Percentiles rank a stretch among this genome's conserved stretches.
Evolutionary conservation across 306 rosid species (phyloP).

Genomic region (Citrullus mucosospermus): DNA sequence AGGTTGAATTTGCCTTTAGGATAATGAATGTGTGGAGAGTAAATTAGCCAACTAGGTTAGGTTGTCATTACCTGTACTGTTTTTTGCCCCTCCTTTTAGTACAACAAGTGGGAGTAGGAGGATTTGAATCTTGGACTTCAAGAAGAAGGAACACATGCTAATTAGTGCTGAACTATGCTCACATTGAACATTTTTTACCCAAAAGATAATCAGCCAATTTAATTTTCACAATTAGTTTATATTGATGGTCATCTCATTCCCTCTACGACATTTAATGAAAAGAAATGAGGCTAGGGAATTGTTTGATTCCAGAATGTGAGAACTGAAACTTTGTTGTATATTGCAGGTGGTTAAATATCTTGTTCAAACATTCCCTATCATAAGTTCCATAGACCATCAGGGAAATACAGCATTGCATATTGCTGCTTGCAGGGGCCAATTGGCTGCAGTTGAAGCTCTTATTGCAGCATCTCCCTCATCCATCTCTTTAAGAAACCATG

Average conservation of each 20-base stretch:
- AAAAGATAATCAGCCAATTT: neutral
- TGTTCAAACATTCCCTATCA: conserved; percentile 40
- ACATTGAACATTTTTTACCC: no score
- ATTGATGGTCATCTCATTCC: neutral
- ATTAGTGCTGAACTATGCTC: no score
- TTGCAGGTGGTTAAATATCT: conserved; percentile 67
- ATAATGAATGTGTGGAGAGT: neutral
- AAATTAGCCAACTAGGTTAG: neutral
- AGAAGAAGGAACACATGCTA: no score
- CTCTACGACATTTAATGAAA: neutral
- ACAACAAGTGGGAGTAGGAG: no score
- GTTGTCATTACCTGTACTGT: neutral
- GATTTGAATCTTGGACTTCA: no score
- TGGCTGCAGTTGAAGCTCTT: conserved; percentile 64
- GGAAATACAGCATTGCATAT: conserved; percentile 88
- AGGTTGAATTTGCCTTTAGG: neutral
- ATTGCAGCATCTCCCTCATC: conserved; percentile 44
- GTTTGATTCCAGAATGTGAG: neutral
- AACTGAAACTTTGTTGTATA: neutral
- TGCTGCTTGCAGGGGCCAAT: conserved; percentile 80
- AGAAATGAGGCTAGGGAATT: neutral
- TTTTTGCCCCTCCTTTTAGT: neutral
- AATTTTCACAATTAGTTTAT: neutral
- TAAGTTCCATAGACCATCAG: conserved; percentile 53
- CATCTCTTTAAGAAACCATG: conserved; percentile 37